A percentile compares a stretch with the other conserved stretches of the same genome.
Conservation (phyloP, 306 rosid genomes). For the Coriaria nepalensis region DNA sequence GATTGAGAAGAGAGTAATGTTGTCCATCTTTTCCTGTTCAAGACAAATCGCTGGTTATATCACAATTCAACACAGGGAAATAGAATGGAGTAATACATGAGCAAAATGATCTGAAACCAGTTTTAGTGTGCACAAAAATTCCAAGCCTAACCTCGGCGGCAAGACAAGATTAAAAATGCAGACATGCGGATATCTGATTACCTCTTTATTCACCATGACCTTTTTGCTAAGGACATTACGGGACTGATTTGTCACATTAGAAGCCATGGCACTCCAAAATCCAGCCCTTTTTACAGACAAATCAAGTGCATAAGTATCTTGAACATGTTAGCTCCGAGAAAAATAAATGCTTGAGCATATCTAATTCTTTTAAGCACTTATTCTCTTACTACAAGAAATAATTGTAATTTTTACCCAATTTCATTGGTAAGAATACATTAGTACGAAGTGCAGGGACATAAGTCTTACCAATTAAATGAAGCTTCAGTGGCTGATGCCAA, state of each 20-base stretch:
- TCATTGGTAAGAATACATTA: not conserved
- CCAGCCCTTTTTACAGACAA: conserved; percentile 45
- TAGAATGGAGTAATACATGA: too few relatives aligned
- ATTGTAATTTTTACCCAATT: too few relatives aligned
- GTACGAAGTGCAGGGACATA: not conserved
- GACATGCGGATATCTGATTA: conserved; percentile 1
- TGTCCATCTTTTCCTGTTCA: conserved; percentile 74
- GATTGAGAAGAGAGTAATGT: conserved; percentile 88
- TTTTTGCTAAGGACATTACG: conserved; percentile 98
- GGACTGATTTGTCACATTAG: conserved; percentile 84
- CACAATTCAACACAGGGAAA: too few relatives aligned
- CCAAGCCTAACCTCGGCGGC: too few relatives aligned
- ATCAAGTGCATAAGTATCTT: too few relatives aligned
- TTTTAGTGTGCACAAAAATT: too few relatives aligned
- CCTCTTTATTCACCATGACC: conserved; percentile 82
- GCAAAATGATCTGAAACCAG: too few relatives aligned
- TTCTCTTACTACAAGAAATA: not conserved
- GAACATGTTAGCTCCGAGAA: too few relatives aligned
- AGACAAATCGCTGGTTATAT: not conserved
- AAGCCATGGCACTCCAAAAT: conserved; percentile 98
- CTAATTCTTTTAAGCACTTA: not conserved
- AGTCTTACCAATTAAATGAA: conserved; percentile 78
- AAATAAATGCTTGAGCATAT: too few relatives aligned
- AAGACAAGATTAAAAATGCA: too few relatives aligned
- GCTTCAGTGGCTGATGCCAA: conserved; percentile 78